Conservation (phyloP, 2,329 filamentous ascomycete species). For the Ophiostoma montium region DNA sequence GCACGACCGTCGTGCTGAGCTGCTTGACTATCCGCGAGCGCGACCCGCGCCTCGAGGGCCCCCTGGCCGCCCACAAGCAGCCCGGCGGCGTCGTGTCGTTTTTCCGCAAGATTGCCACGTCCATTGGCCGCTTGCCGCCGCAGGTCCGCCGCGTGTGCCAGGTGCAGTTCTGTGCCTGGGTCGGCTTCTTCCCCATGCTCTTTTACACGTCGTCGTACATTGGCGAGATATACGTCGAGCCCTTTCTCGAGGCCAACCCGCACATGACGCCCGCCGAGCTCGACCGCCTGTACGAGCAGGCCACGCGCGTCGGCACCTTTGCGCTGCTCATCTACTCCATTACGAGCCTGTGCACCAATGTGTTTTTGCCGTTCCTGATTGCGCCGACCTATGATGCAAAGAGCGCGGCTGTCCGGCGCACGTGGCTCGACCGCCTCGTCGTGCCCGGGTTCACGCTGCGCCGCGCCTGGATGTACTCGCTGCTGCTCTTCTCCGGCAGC, state of each 20-base stretch:
- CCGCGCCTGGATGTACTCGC: conserved; percentile 72
- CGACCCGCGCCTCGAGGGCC: conserved; percentile 61
- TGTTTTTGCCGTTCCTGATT: conserved; percentile 74
- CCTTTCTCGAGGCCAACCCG: conserved; percentile 62
- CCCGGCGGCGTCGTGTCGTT: conserved; percentile 53
- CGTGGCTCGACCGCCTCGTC: conserved; percentile 46
- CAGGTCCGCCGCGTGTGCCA: conserved; percentile 73
- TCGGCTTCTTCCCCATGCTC: conserved; percentile 89
- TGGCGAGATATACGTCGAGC: conserved; percentile 82
- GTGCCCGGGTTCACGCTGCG: conserved; percentile 79
- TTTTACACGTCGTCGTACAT: conserved; percentile 95
- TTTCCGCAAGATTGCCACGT: conserved; percentile 63
- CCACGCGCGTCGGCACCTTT: conserved; percentile 76
- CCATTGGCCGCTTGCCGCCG: conserved; percentile 63
- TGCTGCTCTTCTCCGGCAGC: conserved; percentile 67
- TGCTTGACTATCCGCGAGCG: conserved; percentile 58
- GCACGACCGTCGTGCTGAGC: conserved; percentile 55
- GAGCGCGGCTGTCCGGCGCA: conserved; percentile 15
- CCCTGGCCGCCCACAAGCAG: conserved; percentile 40
- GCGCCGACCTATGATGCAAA: conserved; percentile 58
- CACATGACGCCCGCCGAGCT: conserved; percentile 64
- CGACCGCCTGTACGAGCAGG: conserved; percentile 66
- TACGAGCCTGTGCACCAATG: conserved; percentile 67
- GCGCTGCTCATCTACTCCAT: conserved; percentile 81
- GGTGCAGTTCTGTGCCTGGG: conserved; percentile 78